Base-by-base conservation (phyloP, 2,329 filamentous ascomycete species). In the Sporothrix mexicana region DNA sequence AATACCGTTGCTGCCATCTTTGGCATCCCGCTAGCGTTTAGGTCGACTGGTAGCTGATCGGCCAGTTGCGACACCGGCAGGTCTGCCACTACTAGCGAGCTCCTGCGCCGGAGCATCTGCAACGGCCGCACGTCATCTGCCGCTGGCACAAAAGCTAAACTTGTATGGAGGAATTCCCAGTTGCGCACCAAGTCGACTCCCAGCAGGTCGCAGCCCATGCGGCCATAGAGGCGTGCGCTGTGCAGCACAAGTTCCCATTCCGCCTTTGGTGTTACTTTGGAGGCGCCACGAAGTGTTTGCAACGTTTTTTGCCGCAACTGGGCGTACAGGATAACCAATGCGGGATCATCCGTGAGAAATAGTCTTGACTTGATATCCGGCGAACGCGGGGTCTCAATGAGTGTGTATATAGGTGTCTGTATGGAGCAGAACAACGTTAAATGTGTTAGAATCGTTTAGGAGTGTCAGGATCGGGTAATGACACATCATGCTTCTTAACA, bases 231-330 rank as follows among this genome's bases (percentile, higher is more conserved):
- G 71, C 90, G 87, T 17, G 94, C 93, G 70, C 93, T 97, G 77
- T 96, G 93, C 25, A 97, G 84, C 0, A 98, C 90, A 79, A 98
- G 97, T 45, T 92, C 89, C 93, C 93, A 97, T 81, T 98, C 95
- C 3, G 91, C 90, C 74, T 88, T 88, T 0, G 93, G 91, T 2
- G 90, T 91, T 20, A 97, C 87, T 81, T 94, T 93, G 0, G 92
- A 91, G 7, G 93, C 93, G n/a, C 94, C 95, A 45, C 91, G 90
- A 8, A 97, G 87, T 0, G 94, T 97, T 79, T 97, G 93, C 0
- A 95, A 82, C 0, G 92, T 94, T 82, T 91, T 92, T 75, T 92
- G 92, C 66, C 95, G 90, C 9, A 99, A 87, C 77, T 98, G 92
- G 36, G 91, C 88, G 80, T 99, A 99, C 1, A 99, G 83, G 0